A percentile compares a stretch with the other conserved stretches of the same genome.
Evolutionary conservation across 805 yeast genomes (phyloP).

Genomic region (Isabelozyma heimii): DNA sequence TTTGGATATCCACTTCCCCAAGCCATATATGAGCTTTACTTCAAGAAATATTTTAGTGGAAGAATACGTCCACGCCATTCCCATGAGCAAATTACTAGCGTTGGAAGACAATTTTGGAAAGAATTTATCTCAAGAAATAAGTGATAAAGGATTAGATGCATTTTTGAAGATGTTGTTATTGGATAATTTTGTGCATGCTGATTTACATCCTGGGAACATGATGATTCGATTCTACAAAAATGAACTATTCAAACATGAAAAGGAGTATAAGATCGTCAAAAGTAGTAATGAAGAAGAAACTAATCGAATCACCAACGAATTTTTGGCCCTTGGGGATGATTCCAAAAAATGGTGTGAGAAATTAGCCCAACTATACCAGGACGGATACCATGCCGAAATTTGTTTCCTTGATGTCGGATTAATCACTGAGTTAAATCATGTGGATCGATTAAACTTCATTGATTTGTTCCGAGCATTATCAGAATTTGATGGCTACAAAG

Average conservation of each 20-base stretch:
- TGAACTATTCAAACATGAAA: constrained; percentile 39
- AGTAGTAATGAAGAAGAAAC: constrained; percentile 45
- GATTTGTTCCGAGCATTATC: constrained; percentile 87
- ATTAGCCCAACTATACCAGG: constrained; percentile 45
- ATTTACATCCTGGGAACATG: constrained; percentile 95
- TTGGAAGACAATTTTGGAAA: constrained; percentile 44
- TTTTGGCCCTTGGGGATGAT: constrained; percentile 33
- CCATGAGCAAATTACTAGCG: constrained; percentile 69
- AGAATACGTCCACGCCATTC: constrained; percentile 78
- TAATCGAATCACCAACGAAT: constrained; percentile 42
- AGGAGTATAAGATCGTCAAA: constrained; percentile 41
- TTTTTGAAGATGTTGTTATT: constrained; percentile 89
- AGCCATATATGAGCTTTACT: constrained; percentile 62
- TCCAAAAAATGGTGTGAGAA: constrained; percentile 42
- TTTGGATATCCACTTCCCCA: constrained; percentile 74
- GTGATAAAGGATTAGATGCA: constrained; percentile 85
- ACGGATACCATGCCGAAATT: constrained; percentile 77
- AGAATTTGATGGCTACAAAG: constrained; percentile 88
- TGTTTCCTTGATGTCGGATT: constrained; percentile 93
- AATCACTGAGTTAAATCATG: constrained; percentile 80
- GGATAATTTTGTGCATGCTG: constrained; percentile 95
- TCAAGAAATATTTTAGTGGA: constrained; percentile 78
- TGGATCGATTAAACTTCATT: constrained; percentile 79
- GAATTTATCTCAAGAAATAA: constrained; percentile 60
- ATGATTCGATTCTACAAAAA: constrained; percentile 67